Percentiles rank a stretch among this genome's conserved stretches.
These are phyloP conservation scores for Zarea fungicola DNA, from an alignment of 2,329 filamentous ascomycete genomes.

Conservation along the genomic window DNA sequence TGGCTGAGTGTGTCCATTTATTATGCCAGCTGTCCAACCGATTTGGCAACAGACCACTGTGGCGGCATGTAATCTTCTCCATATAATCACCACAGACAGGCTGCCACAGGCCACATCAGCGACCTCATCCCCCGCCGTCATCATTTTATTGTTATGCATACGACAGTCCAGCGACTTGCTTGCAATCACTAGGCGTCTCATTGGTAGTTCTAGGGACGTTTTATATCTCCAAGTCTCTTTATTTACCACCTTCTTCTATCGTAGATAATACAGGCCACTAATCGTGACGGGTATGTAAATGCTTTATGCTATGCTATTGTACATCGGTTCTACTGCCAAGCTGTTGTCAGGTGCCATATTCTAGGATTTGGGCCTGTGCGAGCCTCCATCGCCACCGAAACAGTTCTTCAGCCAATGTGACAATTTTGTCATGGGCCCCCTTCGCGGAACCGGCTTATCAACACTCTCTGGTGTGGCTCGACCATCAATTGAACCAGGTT, in stretches of 20 bases:
- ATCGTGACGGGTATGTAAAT: conserved; percentile 9
- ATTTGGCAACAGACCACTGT: no score
- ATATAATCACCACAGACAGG: neutral
- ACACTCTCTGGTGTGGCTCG: conserved; percentile 10
- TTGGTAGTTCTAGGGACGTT: no score
- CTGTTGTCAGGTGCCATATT: conserved; percentile 1
- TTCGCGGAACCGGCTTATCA: neutral
- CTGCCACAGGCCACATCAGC: conserved; percentile 2
- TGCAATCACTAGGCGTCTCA: no score
- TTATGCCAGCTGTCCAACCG: no score
- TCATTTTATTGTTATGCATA: neutral
- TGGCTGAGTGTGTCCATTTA: no score
- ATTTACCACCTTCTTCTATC: neutral
- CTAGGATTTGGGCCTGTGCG: neutral
- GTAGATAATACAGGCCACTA: conserved; percentile 2
- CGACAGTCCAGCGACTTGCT: neutral
- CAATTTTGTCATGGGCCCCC: conserved; percentile 8
- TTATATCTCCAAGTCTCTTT: neutral
- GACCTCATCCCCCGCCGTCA: neutral
- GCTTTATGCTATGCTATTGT: conserved; percentile 10
- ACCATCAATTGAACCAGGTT: conserved; percentile 1
- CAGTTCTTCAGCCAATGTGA: conserved; percentile 16
- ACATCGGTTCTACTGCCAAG: conserved; percentile 1
- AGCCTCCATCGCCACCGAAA: conserved; percentile 1
- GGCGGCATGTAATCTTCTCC: neutral